Evolutionary conservation across 306 rosid species (phyloP).

Genomic region (Cucumis hystrix): DNA sequence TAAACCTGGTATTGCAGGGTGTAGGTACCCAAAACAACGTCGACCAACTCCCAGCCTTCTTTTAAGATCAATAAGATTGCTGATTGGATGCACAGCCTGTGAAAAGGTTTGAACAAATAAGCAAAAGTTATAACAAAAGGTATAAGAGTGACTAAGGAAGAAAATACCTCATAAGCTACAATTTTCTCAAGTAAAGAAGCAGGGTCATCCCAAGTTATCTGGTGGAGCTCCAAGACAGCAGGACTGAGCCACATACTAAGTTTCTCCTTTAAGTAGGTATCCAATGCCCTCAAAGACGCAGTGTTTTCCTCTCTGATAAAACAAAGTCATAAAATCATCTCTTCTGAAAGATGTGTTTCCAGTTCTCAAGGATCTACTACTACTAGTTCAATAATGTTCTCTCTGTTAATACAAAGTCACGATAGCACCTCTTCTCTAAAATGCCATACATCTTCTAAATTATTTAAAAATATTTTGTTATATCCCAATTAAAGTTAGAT

Average conservation of each 20-base stretch:
- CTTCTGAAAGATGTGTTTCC: background rate
- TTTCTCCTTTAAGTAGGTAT: conserved; percentile 78
- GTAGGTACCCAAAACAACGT: conserved; percentile 88
- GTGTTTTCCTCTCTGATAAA: conserved; percentile 57
- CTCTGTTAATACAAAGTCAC: conserved; percentile 29
- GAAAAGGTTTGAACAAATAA: conserved; percentile 10
- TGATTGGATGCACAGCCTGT: conserved; percentile 97
- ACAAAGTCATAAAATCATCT: conserved; percentile 8
- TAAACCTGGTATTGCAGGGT: conserved; percentile 88
- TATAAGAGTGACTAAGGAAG: conserved; percentile 6
- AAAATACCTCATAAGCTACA: conserved; percentile 82
- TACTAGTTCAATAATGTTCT: conserved; percentile 21
- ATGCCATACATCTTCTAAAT: background rate
- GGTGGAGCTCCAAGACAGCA: conserved; percentile 93
- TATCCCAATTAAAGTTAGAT: background rate
- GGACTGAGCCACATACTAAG: conserved; percentile 88
- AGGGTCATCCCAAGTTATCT: conserved; percentile 92
- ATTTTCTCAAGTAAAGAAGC: conserved; percentile 95
- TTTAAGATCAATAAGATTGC: conserved; percentile 93
- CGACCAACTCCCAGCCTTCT: conserved; percentile 96
- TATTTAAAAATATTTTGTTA: background rate
- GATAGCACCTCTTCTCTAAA: background rate
- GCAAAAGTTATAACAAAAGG: conserved; percentile 5
- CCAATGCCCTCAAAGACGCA: conserved; percentile 71
- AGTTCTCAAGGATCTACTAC: background rate